Percentiles rank a stretch among this genome's conserved stretches.
Conservation (phyloP, 805 yeast species). For the Candida loeiensis region DNA sequence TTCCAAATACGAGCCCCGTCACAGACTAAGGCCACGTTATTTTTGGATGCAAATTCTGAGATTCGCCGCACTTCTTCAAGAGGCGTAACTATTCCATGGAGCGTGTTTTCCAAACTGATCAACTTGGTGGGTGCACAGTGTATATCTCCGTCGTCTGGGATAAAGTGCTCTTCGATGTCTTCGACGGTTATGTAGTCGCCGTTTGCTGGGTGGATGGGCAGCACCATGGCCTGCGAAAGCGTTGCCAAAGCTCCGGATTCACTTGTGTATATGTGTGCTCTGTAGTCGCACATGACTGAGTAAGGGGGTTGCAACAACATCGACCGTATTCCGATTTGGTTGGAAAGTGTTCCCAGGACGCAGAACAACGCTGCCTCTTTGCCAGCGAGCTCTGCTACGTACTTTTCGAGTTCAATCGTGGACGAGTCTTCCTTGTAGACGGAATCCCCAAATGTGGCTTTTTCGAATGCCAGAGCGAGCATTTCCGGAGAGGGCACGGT, state of each 20-base stretch:
- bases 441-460: conserved; percentile 73
- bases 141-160: conserved; percentile 75
- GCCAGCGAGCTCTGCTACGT: conserved; percentile 67
- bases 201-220: conserved; percentile 74
- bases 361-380: conserved; percentile 79
- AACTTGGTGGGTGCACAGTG: conserved; percentile 87
- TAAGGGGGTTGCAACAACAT: conserved; percentile 80
- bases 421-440: conserved; percentile 83
- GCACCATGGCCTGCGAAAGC: conserved; percentile 87
- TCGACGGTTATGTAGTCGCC: conserved; percentile 76
- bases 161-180: conserved; percentile 61
- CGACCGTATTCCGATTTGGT: conserved; percentile 79
- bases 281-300: conserved; percentile 78
- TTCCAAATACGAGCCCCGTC: conserved; percentile 97
- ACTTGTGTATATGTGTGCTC: conserved; percentile 77
- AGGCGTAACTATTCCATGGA: conserved; percentile 81
- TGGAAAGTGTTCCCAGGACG: conserved; percentile 86
- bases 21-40: conserved; percentile 64
- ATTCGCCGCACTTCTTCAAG: conserved; percentile 71
- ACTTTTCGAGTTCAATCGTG: conserved; percentile 60
- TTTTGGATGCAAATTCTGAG: conserved; percentile 60
- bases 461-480: conserved; percentile 26
- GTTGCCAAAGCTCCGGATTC: conserved; percentile 94
- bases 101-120: conserved; percentile 81
- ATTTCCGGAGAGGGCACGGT: conserved; percentile 78